These are phyloP conservation scores for Trypanosoma melophagium DNA, from an alignment of 208 protist genomes.

Conservation along the genomic window DNA sequence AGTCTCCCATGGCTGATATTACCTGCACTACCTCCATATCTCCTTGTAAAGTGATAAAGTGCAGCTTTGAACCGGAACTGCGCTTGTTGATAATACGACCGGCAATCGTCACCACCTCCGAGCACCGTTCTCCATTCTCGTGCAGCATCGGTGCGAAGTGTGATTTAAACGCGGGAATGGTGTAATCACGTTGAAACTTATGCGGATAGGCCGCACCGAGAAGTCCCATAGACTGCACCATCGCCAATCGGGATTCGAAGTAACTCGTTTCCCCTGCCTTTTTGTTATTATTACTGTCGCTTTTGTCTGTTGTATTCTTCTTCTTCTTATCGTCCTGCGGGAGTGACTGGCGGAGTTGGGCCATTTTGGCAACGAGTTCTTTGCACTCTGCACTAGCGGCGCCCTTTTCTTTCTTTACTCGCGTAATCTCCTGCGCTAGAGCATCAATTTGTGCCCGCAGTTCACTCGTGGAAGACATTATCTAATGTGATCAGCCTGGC, in stretches of 20 bases:
- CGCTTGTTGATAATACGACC: constrained; percentile 86
- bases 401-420: constrained; percentile 67
- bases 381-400: constrained; percentile 65
- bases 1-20: constrained; percentile 68
- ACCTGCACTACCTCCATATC: constrained; percentile 96
- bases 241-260: constrained; percentile 83
- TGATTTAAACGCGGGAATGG: constrained; percentile 85
- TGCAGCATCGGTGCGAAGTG: constrained; percentile 69
- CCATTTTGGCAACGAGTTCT: constrained; percentile 75
- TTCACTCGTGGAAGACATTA: constrained; percentile 48
- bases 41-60: constrained; percentile 96
- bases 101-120: constrained; percentile 83
- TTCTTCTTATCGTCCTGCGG: constrained; percentile 50
- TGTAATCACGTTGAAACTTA: constrained; percentile 93
- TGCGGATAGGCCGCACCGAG: constrained; percentile 96
- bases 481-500: background rate
- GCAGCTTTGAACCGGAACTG: constrained; percentile 91
- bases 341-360: constrained; percentile 54
- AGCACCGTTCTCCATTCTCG: constrained; percentile 42
- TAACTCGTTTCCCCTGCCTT: constrained; percentile 69
- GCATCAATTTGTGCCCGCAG: constrained; percentile 76
- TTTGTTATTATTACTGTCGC: too few relatives aligned
- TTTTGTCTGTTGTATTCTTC: too few relatives aligned
- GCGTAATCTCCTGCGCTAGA: constrained; percentile 66
- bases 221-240: constrained; percentile 86